Evolutionary conservation across 1,139 yeast species (phyloP).

Genomic region (Geotrichum armillariae): DNA sequence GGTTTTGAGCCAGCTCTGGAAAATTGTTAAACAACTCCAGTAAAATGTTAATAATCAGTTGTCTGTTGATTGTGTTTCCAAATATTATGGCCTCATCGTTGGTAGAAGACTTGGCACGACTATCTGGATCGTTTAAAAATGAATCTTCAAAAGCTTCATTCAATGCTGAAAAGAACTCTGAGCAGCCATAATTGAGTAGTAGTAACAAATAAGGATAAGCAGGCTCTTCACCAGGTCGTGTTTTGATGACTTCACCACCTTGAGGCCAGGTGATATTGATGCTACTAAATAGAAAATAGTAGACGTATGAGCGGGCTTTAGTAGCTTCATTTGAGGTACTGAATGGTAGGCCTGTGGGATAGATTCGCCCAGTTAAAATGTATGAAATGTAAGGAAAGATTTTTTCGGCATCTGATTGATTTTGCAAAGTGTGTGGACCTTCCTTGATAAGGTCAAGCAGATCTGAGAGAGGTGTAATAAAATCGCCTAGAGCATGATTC

Average conservation of each 20-base stretch:
- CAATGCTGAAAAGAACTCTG: slow-evolving; percentile 60
- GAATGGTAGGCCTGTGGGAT: slow-evolving; percentile 57
- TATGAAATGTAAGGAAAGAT: slow-evolving; percentile 66
- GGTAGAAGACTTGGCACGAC: slow-evolving; percentile 21
- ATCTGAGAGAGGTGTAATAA: slow-evolving; percentile 62
- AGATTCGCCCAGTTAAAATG: slow-evolving; percentile 72
- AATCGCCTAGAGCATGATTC: slow-evolving; percentile 66
- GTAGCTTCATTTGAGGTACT: slow-evolving; percentile 25
- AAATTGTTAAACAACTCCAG: slow-evolving; percentile 46
- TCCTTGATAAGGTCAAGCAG: slow-evolving; percentile 46
- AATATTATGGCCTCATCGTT: slow-evolving; percentile 32
- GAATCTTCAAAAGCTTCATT: slow-evolving; percentile 82
- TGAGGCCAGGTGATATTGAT: slow-evolving; percentile 50
- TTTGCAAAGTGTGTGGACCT: slow-evolving; percentile 22
- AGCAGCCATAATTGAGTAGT: slow-evolving; percentile 52
- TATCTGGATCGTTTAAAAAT: slow-evolving; percentile 49
- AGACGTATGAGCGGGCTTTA: slow-evolving; percentile 50
- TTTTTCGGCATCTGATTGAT: slow-evolving; percentile 35
- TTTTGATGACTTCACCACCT: slow-evolving; percentile 32
- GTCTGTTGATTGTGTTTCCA: slow-evolving; percentile 50
- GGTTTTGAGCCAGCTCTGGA: slow-evolving; percentile 32
- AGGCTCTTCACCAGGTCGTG: slow-evolving; percentile 27
- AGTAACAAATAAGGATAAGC: slow-evolving; percentile 60
- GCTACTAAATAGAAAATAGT: slow-evolving; percentile 57
- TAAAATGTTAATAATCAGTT: slow-evolving; percentile 64